phyloP scores from a whole-genome alignment of 1,284 basidiomycete genomes.

The Chalciporus piperatoides region DNA sequence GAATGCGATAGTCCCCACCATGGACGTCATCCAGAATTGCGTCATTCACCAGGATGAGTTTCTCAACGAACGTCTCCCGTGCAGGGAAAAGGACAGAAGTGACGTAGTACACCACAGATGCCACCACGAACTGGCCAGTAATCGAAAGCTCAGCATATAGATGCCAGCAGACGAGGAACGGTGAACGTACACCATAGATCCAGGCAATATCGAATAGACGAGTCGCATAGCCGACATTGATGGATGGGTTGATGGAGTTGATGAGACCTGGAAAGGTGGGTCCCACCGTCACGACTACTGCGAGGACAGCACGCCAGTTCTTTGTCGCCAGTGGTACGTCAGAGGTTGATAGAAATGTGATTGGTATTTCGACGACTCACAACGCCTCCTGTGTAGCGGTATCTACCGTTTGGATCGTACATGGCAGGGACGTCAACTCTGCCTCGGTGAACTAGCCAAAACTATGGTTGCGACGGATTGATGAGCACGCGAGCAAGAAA shows the following conservation, averaged over 20 bases:
- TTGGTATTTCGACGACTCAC: constrained; percentile 37
- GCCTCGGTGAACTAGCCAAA: constrained; percentile 61
- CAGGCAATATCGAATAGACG: constrained; percentile 66
- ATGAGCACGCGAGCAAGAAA: constrained; percentile 5
- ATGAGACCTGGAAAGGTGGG: constrained; percentile 69
- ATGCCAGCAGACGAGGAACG: neutral
- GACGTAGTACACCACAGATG: constrained; percentile 45
- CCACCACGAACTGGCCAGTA: constrained; percentile 36
- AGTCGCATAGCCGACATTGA: constrained; percentile 49
- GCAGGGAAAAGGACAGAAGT: constrained; percentile 58
- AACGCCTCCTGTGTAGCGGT: constrained; percentile 60
- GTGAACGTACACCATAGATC: constrained; percentile 58
- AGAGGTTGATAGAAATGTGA: neutral
- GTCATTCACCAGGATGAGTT: constrained; percentile 35
- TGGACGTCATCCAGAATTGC: neutral
- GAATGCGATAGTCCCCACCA: constrained; percentile 1
- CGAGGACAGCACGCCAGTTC: constrained; percentile 72
- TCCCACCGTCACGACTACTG: constrained; percentile 58
- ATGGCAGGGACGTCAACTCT: constrained; percentile 67
- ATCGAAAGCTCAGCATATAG: constrained; percentile 28
- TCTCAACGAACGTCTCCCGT: constrained; percentile 52
- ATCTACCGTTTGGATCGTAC: constrained; percentile 65
- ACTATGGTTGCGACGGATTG: constrained; percentile 35
- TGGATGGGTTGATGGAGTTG: constrained; percentile 57
- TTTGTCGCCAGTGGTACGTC: constrained; percentile 25